Percentiles rank a stretch among this genome's conserved stretches.
These are phyloP conservation scores for Erysimum cheiri DNA, from an alignment of 441 rosid species.

Conservation along the genomic window DNA sequence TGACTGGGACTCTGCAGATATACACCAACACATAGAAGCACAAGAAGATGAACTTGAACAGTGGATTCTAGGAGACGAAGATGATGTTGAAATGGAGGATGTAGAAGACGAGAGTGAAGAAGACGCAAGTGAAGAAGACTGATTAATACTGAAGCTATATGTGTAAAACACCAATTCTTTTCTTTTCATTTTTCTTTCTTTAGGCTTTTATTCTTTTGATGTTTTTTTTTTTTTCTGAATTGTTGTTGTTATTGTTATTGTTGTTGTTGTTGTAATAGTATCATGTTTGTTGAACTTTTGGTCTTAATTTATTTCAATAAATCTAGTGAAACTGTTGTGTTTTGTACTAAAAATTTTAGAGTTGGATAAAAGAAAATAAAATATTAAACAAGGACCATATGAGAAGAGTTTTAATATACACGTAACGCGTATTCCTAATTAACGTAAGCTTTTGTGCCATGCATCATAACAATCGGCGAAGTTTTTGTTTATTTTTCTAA, in stretches of 20 bases:
- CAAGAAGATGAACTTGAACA: slow-evolving; percentile 77
- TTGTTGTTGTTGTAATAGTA: slow-evolving; percentile 21
- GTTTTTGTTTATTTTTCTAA: slow-evolving; percentile 37
- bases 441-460: slow-evolving; percentile 37
- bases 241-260: background rate
- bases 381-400: no score
- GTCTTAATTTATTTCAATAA: slow-evolving; percentile 23
- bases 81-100: slow-evolving; percentile 65
- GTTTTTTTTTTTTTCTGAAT: no score
- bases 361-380: background rate
- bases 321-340: slow-evolving; percentile 2
- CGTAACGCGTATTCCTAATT: slow-evolving; percentile 16
- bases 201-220: background rate
- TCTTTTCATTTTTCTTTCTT: slow-evolving; percentile 1
- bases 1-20: slow-evolving; percentile 65
- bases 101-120: slow-evolving; percentile 48
- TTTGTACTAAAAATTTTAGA: background rate
- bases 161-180: slow-evolving; percentile 4
- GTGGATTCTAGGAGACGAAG: slow-evolving; percentile 63
- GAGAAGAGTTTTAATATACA: background rate
- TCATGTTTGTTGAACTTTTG: slow-evolving; percentile 8
- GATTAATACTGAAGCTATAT: slow-evolving; percentile 12
- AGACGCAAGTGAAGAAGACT: slow-evolving; percentile 36
- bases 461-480: slow-evolving; percentile 43
- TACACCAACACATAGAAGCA: slow-evolving; percentile 61